A percentile compares a stretch with the other conserved stretches of the same genome.
Conservation (phyloP, 257 asterid genomes). For the Solanum etuberosum region DNA sequence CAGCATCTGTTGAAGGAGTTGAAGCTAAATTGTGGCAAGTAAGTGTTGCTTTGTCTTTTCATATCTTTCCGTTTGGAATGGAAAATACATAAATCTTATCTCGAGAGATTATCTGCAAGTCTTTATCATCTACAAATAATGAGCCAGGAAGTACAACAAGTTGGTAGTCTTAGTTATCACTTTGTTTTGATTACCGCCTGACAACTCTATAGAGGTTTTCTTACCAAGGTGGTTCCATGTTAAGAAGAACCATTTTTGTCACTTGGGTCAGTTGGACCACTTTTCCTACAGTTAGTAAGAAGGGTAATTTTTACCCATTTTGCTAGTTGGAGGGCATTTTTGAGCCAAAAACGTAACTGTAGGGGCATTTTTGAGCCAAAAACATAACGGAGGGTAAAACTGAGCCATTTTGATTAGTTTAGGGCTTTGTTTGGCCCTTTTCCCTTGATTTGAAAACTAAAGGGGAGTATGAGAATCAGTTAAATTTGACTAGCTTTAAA, state of each 20-base stretch:
- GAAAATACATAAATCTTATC: not conserved
- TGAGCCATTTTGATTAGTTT: not conserved
- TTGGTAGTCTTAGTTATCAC: not conserved
- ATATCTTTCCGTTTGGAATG: not conserved
- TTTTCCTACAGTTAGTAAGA: not conserved
- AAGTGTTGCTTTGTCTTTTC: slow-evolving; percentile 4
- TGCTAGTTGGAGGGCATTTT: not conserved
- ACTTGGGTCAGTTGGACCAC: not conserved
- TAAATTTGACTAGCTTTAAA: not conserved
- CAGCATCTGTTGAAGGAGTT: slow-evolving; percentile 64
- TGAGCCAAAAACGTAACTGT: not conserved
- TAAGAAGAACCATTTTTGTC: not conserved
- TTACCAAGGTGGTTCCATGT: not conserved
- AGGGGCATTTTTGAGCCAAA: not conserved
- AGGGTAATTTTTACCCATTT: not conserved
- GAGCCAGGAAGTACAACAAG: not conserved
- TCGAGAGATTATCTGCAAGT: not conserved
- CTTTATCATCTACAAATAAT: not conserved
- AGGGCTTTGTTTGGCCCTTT: not conserved
- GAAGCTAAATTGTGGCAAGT: slow-evolving; percentile 82
- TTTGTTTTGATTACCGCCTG: not conserved
- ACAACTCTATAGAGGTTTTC: not conserved
- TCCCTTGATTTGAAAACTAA: not conserved
- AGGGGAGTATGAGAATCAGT: not conserved
- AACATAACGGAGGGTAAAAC: not conserved